A percentile compares a stretch with the other conserved stretches of the same genome.
Evolutionary conservation across 495 filamentous ascomycete species (phyloP).

Genomic region (Tuber melanosporum): DNA sequence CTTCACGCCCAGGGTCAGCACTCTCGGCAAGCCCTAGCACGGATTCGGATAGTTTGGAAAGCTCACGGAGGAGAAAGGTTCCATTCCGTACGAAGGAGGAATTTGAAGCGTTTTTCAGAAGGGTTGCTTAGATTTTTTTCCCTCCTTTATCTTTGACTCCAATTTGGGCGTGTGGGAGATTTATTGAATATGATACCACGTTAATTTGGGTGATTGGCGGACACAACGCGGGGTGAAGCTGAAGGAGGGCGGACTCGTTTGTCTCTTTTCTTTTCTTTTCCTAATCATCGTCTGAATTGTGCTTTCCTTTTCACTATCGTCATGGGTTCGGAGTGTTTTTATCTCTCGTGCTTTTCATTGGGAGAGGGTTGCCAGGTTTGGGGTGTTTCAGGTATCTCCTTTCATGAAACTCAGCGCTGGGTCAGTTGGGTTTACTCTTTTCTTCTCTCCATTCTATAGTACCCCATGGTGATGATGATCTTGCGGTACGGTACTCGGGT

Average conservation of each 20-base stretch:
- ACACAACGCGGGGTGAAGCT: not conserved
- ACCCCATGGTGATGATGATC: not conserved
- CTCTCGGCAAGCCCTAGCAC: not conserved
- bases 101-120: slow-evolving; percentile 35
- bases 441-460: not conserved
- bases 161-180: not conserved
- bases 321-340: not conserved
- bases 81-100: slow-evolving; percentile 31
- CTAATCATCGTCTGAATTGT: not conserved
- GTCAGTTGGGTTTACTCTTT: not conserved
- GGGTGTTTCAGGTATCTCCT: not conserved
- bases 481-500: not conserved
- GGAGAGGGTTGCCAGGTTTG: not conserved
- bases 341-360: not conserved
- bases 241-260: not conserved
- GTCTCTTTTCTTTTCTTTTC: not conserved
- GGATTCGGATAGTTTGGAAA: not conserved
- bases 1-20: not conserved
- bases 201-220: not conserved
- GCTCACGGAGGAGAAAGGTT: slow-evolving; percentile 4
- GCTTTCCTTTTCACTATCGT: not conserved
- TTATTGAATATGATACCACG: not conserved
- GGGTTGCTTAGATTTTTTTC: slow-evolving; percentile 19
- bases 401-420: not conserved
- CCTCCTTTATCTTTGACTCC: not conserved